Conservation (phyloP, 2,329 filamentous ascomycete species). For the Nemania diffusa region DNA sequence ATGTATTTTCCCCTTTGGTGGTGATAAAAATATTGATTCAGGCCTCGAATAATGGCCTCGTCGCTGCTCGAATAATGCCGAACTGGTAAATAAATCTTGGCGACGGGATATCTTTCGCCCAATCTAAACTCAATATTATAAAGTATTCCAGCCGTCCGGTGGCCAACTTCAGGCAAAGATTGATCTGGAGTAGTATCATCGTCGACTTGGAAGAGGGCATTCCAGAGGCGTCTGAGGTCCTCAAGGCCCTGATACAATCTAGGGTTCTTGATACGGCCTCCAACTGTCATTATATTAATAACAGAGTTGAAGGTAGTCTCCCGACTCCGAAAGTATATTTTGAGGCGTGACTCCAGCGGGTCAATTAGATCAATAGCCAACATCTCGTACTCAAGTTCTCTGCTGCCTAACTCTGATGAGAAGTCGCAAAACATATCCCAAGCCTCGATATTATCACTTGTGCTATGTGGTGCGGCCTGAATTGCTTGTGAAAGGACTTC, state of each 20-base stretch:
- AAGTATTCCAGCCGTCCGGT: constrained; percentile 26
- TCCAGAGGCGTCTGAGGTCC: constrained; percentile 17
- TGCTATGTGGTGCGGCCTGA: constrained; percentile 13
- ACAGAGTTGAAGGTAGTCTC: constrained; percentile 22
- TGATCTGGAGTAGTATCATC: background rate
- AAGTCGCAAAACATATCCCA: constrained; percentile 24
- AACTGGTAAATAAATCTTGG: constrained; percentile 26
- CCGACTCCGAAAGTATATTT: constrained; percentile 21
- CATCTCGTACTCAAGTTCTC: constrained; percentile 21
- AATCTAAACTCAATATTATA: constrained; percentile 25
- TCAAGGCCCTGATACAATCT: constrained; percentile 17
- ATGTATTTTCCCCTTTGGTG: constrained; percentile 24
- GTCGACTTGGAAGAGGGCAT: constrained; percentile 16
- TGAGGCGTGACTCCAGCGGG: constrained; percentile 20
- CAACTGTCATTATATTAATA: constrained; percentile 20
- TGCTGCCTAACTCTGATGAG: background rate
- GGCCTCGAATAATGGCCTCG: constrained; percentile 14
- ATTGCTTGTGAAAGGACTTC: constrained; percentile 24
- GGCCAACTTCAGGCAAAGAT: background rate
- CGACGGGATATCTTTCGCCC: constrained; percentile 4
- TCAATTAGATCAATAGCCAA: constrained; percentile 23
- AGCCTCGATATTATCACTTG: constrained; percentile 9
- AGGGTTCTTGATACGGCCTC: constrained; percentile 14
- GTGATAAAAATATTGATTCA: constrained; percentile 20
- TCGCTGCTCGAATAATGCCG: constrained; percentile 29